Evolutionary conservation across 306 rosid species (phyloP).

Genomic region (Carpinus fangiana): DNA sequence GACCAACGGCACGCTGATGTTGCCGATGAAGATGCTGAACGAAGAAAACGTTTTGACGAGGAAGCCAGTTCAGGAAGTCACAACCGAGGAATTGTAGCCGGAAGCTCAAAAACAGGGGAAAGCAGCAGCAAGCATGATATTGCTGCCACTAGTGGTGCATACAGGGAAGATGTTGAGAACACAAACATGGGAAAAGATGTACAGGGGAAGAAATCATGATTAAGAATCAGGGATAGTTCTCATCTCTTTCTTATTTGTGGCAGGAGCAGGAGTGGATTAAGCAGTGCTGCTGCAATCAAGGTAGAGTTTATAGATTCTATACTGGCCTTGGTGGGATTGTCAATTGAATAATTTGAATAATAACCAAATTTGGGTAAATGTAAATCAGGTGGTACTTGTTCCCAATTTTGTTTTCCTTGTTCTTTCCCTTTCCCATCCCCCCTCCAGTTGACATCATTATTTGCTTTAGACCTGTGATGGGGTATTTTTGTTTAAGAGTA

Average conservation of each 20-base stretch:
- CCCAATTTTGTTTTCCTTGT: not conserved
- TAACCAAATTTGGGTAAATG: not conserved
- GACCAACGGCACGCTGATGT: slow-evolving; percentile 37
- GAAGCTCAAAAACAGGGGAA: slow-evolving; percentile 46
- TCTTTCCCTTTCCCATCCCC: not conserved
- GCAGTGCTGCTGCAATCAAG: not conserved
- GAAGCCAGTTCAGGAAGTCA: slow-evolving; percentile 43
- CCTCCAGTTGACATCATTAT: not conserved
- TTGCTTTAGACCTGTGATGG: not conserved
- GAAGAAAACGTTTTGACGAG: slow-evolving; percentile 45
- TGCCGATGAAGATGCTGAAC: slow-evolving; percentile 42
- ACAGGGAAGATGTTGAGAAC: slow-evolving; percentile 4
- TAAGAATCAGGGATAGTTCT: not conserved
- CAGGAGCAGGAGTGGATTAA: not conserved
- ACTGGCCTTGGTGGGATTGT: not conserved
- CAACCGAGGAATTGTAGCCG: slow-evolving; percentile 40
- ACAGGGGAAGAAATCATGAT: slow-evolving; percentile 7
- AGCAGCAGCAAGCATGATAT: slow-evolving; percentile 5
- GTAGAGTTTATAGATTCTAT: not conserved
- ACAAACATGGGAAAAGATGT: slow-evolving; percentile 25
- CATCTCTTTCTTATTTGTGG: not conserved
- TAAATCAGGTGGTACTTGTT: not conserved
- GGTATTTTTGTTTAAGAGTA: not conserved
- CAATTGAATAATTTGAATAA: not conserved
- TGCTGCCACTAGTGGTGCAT: slow-evolving; percentile 9